Percentiles rank a stretch among this genome's conserved stretches.
Conservation (phyloP, 2,329 filamentous ascomycete species). For the Leptosphaerulina australis region DNA sequence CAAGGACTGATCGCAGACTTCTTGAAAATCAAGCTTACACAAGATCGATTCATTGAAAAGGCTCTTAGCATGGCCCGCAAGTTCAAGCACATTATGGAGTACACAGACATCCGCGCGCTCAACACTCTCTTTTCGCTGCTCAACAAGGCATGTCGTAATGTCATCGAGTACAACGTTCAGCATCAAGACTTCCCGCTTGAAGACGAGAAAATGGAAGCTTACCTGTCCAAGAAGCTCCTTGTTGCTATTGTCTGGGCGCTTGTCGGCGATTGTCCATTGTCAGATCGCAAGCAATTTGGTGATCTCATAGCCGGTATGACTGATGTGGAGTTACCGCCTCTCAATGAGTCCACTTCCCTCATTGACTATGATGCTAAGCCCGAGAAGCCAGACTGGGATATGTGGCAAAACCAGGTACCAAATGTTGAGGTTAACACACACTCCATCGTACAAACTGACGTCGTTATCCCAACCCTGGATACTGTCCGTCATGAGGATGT, state of each 20-base stretch:
- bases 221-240: conserved; percentile 90
- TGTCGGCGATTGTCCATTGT: conserved; percentile 89
- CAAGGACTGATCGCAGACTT: conserved; percentile 82
- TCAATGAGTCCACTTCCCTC: conserved; percentile 79
- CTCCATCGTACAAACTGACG: conserved; percentile 95
- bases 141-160: conserved; percentile 89
- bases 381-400: conserved; percentile 84
- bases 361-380: conserved; percentile 95
- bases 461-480: conserved; percentile 96
- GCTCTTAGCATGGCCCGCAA: conserved; percentile 75
- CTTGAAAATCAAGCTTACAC: conserved; percentile 74
- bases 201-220: conserved; percentile 85
- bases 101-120: conserved; percentile 86
- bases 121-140: conserved; percentile 93
- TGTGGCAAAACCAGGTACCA: conserved; percentile 95
- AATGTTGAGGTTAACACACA: conserved; percentile 97
- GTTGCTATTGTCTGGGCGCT: conserved; percentile 94
- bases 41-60: conserved; percentile 79
- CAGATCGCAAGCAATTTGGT: conserved; percentile 86
- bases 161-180: conserved; percentile 94
- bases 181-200: conserved; percentile 94
- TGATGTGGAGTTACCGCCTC: conserved; percentile 80
- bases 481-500: conserved; percentile 98
- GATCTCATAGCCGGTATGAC: conserved; percentile 82
- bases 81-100: conserved; percentile 98